Percentiles rank a stretch among this genome's conserved stretches.
Evolutionary conservation across 371 early-diverging fungal genomes (phyloP).

Genomic region (Choanephora cucurbitarum): DNA sequence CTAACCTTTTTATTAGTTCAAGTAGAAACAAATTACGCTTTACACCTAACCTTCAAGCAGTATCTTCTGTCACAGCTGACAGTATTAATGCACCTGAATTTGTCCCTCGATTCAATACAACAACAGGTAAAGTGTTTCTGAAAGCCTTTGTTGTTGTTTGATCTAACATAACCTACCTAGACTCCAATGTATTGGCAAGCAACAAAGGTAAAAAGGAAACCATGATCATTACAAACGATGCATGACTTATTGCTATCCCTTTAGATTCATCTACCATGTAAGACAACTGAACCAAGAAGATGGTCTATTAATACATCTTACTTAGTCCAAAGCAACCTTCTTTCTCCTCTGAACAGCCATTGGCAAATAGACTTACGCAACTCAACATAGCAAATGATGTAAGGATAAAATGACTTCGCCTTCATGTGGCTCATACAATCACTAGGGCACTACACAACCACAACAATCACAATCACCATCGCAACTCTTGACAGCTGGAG

Average conservation of each 20-base stretch:
- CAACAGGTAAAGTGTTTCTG: background rate
- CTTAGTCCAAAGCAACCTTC: no score
- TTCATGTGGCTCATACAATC: no score
- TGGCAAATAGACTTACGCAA: conserved; percentile 37
- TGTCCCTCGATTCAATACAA: conserved; percentile 57
- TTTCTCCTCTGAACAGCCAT: conserved; percentile 1
- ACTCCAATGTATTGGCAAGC: no score
- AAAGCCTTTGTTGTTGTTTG: background rate
- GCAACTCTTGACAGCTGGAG: conserved; percentile 24
- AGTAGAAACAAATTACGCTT: conserved; percentile 61
- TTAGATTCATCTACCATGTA: background rate
- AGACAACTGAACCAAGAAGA: no score
- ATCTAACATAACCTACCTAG: background rate
- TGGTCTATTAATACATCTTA: no score
- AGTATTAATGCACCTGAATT: conserved; percentile 69
- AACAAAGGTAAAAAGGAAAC: no score
- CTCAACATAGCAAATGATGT: conserved; percentile 34
- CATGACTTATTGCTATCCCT: no score
- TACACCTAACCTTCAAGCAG: conserved; percentile 48
- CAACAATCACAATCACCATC: conserved; percentile 24
- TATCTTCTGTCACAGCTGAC: conserved; percentile 58
- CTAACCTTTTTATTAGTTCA: background rate
- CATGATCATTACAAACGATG: background rate
- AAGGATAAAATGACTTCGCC: conserved; percentile 5
- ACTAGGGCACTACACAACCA: background rate